A percentile compares a stretch with the other conserved stretches of the same genome.
These are phyloP conservation scores for Leccinum disarticulatum DNA, from an alignment of 768 basidiomycete species.

Conservation along the genomic window DNA sequence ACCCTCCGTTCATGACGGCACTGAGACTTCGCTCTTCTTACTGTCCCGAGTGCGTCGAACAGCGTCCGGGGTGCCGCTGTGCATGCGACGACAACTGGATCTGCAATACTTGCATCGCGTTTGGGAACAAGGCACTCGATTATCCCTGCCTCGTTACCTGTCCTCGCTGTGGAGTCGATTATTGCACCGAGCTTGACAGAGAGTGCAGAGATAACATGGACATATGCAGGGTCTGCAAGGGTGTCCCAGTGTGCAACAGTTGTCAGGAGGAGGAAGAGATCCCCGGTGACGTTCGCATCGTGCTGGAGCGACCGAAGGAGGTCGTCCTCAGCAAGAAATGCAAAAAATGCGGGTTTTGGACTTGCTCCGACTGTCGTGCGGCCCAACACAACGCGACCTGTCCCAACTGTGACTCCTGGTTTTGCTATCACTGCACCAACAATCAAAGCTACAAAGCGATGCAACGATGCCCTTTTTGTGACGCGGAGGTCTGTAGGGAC, in stretches of 20 bases:
- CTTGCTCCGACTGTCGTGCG: constrained; percentile 6
- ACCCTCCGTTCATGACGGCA: background rate
- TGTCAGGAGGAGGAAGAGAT: constrained; percentile 16
- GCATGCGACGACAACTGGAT: constrained; percentile 1
- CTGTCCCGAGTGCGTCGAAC: constrained; percentile 11
- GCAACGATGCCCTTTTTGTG: constrained; percentile 2
- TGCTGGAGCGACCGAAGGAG: background rate
- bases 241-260: background rate
- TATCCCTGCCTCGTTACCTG: constrained; percentile 9
- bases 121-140: background rate
- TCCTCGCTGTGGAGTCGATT: constrained; percentile 14
- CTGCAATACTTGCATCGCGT: constrained; percentile 5
- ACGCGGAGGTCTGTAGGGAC: background rate
- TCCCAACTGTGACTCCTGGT: constrained; percentile 1
- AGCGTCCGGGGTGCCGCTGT: background rate
- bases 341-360: constrained; percentile 1
- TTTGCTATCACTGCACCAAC: constrained; percentile 1
- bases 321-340: constrained; percentile 6
- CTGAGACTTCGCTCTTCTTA: background rate
- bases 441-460: background rate
- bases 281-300: background rate
- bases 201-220: background rate
- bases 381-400: background rate
- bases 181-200: background rate
- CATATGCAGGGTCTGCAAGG: constrained; percentile 10